Base-by-base conservation (phyloP, 2,329 filamentous ascomycete species). In the Alternaria arbusti region DNA sequence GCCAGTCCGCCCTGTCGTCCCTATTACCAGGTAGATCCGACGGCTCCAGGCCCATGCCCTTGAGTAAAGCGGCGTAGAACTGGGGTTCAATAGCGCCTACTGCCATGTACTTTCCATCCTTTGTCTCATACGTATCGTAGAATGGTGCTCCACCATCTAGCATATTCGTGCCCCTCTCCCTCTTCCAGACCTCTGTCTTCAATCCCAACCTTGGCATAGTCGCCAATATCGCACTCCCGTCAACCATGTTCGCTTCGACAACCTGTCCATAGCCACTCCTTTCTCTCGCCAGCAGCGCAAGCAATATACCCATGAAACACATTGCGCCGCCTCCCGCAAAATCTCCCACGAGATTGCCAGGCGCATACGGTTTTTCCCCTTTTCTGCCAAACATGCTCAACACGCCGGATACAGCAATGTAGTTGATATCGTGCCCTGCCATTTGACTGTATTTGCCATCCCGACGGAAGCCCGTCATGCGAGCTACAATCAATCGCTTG, bases 401-500 rank as follows among this genome's bases (percentile, higher is more conserved):
- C 1, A 91, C 90, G 0, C 95, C 95, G 0, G 91, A 91, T 0
- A 97, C 92, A 52, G 94, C 93, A 45, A 98, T 90, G 80, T 98
- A 98, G 77, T 98, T 97, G 79, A 97, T 97, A 78, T 97, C 94
- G 77, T 97, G 94, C 6, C 94, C 94, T 0, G 94, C 94, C 94
- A 97, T 97, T 73, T 86, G 82, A 51, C 87, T 88, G 81, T 97
- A 98, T 72, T 89, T 90, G 0, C 94, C 95, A 80, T 96, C 93
- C 43, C 94, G 86, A 12, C 95, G 86, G 80, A 97, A 98, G 0
- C 95, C 95, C 3, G 94, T 96, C 87, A 98, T 91, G 44, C 95
- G 90, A 8, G 88, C 93, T 60, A 97, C 89, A 57, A 98, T 88
- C 3, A 98, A 82, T 0, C 90, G 84, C 11, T 90, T 91, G 79